These are phyloP conservation scores for Gomphus bonarii DNA, from an alignment of 1,284 basidiomycete species.

Conservation along the genomic window DNA sequence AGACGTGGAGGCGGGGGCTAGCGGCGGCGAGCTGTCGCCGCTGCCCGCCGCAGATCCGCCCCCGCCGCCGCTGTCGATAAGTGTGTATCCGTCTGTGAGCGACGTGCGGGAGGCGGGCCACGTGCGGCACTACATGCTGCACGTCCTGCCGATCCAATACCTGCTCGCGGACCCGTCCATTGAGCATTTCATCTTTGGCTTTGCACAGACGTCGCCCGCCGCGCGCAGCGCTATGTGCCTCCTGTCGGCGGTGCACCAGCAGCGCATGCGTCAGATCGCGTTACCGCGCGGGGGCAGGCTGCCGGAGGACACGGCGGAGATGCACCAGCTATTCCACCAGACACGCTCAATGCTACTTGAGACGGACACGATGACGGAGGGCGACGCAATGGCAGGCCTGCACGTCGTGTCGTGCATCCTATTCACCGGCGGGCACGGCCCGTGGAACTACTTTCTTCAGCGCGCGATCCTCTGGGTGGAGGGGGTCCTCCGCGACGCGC, in stretches of 20 bases:
- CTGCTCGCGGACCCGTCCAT: slow-evolving; percentile 44
- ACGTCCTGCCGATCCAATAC: slow-evolving; percentile 57
- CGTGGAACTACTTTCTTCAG: slow-evolving; percentile 55
- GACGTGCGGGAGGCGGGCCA: slow-evolving; percentile 18
- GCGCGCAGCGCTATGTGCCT: slow-evolving; percentile 46
- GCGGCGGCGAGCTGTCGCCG: neutral
- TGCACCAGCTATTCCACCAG: slow-evolving; percentile 13
- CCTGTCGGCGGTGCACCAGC: slow-evolving; percentile 41
- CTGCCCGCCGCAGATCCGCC: neutral
- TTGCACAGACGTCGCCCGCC: slow-evolving; percentile 33
- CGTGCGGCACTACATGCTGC: slow-evolving; percentile 35
- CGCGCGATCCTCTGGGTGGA: slow-evolving; percentile 46
- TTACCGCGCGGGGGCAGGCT: neutral
- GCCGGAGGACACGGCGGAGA: slow-evolving; percentile 2
- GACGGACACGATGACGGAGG: slow-evolving; percentile 30
- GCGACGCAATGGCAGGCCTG: slow-evolving; percentile 67
- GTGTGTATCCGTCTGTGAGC: neutral
- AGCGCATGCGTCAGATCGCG: slow-evolving; percentile 21
- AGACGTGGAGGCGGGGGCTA: neutral
- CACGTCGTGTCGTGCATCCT: slow-evolving; percentile 64
- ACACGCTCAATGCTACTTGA: slow-evolving; percentile 20
- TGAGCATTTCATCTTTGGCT: slow-evolving; percentile 30
- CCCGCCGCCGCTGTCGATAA: too few species aligned
- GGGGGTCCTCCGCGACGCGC: slow-evolving; percentile 29
- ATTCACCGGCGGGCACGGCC: slow-evolving; percentile 60